Evolutionary conservation across 2,329 filamentous ascomycete species (phyloP), one percentile per base, ranked within the genome.

Genomic region (Curvularia lunata): DNA sequence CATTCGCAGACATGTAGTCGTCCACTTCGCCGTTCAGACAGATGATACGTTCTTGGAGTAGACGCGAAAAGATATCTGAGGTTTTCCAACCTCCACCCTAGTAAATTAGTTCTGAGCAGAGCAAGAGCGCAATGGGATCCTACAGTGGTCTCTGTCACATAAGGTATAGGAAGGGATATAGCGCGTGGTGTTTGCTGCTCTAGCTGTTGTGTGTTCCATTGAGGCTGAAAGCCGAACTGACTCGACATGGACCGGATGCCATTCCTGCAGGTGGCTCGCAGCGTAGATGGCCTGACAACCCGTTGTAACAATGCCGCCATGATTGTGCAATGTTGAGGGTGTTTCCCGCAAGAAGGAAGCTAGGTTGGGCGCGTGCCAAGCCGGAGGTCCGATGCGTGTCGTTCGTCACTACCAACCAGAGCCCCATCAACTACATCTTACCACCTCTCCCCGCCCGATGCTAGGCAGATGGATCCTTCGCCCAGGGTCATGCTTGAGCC

Each of bases 1-100:
- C 92, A 41, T 90, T 91, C n/a, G 95, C 94, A 37, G 92, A 96
- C 66, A 95, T 87, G 41, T 86, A 89, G 74, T 97, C 91, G 80
- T 98, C 91, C 56, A 98, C 92, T 72, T 91, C 84, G 71, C 94
- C 94, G 72, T 97, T 97, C 34, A 98, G 85, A 75, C 91, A 97
- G 72, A 99, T 85, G 71, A 98, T 98, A 63, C 94, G 91, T 83
- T 98, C 94, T 69, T 81, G 79, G n/a, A 82, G 75, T 10, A 81
- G 76, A 48, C 80, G 78, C 27, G 76, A 81, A 75, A 77, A 81
- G 57, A 78, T 82, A 62, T 80, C 81, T 48, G 77, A 81, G 51
- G 81, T 83, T 71, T 82, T 81, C 78, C 78, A 83, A 62, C 80
- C 80, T 64, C 81, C 81, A 69, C 78, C 80, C 79, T 82, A 65